Evolutionary conservation across 1,284 basidiomycete species (phyloP).

Genomic region (Omphalotus olearius): DNA sequence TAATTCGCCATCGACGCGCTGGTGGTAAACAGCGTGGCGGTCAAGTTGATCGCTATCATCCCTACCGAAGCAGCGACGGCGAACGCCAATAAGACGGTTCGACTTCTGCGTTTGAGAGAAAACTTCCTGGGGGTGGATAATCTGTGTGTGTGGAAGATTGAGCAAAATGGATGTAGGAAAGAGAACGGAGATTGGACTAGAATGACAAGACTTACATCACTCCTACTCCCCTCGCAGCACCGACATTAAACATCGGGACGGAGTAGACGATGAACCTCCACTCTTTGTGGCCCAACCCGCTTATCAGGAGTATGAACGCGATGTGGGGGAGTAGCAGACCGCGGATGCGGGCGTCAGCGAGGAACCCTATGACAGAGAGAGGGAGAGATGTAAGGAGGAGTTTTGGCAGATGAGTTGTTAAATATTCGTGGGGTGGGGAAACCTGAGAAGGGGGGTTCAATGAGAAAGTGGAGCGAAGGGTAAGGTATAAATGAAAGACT

Average conservation of each 20-base stretch:
- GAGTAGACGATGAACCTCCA: conserved; percentile 95
- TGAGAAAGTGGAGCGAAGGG: background rate
- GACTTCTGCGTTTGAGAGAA: conserved; percentile 31
- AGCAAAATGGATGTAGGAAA: background rate
- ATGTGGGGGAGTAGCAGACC: conserved; percentile 49
- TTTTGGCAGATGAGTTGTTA: conserved; percentile 72
- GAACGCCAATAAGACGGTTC: conserved; percentile 21
- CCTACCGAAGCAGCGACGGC: conserved; percentile 38
- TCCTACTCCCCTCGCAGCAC: conserved; percentile 63
- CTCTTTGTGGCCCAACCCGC: conserved; percentile 84
- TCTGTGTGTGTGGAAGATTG: conserved; percentile 28
- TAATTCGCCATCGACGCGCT: conserved; percentile 77
- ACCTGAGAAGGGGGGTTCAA: conserved; percentile 39
- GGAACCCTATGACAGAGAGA: conserved; percentile 51
- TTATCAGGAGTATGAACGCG: conserved; percentile 64
- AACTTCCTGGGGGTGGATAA: conserved; percentile 41
- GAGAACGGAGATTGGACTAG: too few relatives aligned
- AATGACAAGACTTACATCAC: conserved; percentile 49
- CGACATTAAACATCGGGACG: conserved; percentile 79
- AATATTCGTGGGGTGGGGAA: conserved; percentile 72
- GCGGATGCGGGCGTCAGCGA: conserved; percentile 45
- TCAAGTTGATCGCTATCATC: conserved; percentile 48
- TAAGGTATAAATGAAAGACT: conserved; percentile 24
- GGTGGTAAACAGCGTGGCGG: conserved; percentile 49
- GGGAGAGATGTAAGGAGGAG: conserved; percentile 69